Evolutionary conservation across 2,329 filamentous ascomycete species (phyloP).

Genomic region (Aspergillus eucalypticola): DNA sequence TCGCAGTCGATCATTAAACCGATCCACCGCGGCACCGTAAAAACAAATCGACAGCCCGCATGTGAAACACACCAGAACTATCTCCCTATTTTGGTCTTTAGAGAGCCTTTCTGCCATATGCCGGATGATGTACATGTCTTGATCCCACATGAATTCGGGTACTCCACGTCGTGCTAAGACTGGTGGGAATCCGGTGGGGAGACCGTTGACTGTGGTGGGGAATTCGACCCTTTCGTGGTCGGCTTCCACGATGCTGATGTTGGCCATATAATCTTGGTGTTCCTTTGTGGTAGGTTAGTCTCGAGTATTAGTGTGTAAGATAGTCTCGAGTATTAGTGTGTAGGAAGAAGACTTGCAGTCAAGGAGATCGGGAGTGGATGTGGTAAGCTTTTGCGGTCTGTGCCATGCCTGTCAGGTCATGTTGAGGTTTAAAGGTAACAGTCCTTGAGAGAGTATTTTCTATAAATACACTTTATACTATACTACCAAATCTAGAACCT

Average conservation of each 20-base stretch:
- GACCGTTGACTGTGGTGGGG: neutral
- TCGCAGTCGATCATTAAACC: neutral
- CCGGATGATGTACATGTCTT: neutral
- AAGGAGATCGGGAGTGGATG: too few species aligned
- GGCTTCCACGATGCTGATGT: neutral
- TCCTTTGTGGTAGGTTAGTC: neutral
- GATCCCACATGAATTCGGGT: neutral
- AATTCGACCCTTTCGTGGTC: neutral
- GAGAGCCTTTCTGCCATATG: neutral
- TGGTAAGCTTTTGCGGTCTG: too few species aligned
- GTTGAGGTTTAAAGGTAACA: too few species aligned
- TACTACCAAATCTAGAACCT: too few species aligned
- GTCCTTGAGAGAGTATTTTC: too few species aligned
- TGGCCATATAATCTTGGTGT: neutral
- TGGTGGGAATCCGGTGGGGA: neutral
- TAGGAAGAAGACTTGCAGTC: too few species aligned
- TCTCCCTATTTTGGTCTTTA: neutral
- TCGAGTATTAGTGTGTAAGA: too few species aligned
- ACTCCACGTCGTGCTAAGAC: neutral
- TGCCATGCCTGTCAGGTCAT: too few species aligned
- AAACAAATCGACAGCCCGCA: neutral
- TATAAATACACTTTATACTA: too few species aligned
- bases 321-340: too few species aligned
- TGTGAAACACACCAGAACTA: neutral
- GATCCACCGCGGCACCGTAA: neutral